These are phyloP conservation scores for Astrothelium macrocarpum DNA, from an alignment of 495 filamentous ascomycete genomes.

Conservation along the genomic window DNA sequence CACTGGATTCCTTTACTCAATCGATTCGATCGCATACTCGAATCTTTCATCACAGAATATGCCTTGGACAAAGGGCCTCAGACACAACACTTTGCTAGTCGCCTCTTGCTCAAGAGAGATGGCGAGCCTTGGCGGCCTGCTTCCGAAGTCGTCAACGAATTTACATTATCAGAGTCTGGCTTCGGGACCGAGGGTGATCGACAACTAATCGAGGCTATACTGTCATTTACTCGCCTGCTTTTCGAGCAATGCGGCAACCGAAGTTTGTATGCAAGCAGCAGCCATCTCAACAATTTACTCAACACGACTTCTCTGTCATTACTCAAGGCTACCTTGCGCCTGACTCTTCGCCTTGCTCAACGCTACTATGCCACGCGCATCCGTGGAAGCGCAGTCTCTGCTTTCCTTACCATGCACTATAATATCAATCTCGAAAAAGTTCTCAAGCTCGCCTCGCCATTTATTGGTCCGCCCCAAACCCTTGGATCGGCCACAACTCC, in stretches of 20 bases:
- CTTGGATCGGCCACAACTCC: conserved; percentile 35
- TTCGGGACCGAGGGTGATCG: conserved; percentile 67
- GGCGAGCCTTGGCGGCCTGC: conserved; percentile 19
- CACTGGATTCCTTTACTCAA: conserved; percentile 96
- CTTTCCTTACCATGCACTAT: conserved; percentile 81
- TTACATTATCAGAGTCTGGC: conserved; percentile 46
- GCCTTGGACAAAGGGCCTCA: conserved; percentile 73
- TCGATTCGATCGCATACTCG: conserved; percentile 82
- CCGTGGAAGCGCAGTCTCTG: conserved; percentile 49
- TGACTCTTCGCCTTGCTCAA: conserved; percentile 76
- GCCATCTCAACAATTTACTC: conserved; percentile 74
- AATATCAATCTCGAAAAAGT: conserved; percentile 88
- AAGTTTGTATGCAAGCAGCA: conserved; percentile 89
- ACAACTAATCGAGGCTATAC: conserved; percentile 64
- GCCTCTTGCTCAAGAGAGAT: conserved; percentile 50
- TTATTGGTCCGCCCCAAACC: conserved; percentile 53
- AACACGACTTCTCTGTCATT: conserved; percentile 75
- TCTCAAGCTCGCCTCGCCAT: conserved; percentile 70
- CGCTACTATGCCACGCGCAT: conserved; percentile 82
- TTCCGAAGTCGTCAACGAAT: conserved; percentile 24
- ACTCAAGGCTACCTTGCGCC: conserved; percentile 60
- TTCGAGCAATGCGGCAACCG: conserved; percentile 94
- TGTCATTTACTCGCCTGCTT: conserved; percentile 76
- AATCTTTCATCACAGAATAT: conserved; percentile 73
- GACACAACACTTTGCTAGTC: conserved; percentile 56